phyloP scores from a whole-genome alignment of 2,329 filamentous ascomycete genomes.

The Cytospora piceicola region DNA sequence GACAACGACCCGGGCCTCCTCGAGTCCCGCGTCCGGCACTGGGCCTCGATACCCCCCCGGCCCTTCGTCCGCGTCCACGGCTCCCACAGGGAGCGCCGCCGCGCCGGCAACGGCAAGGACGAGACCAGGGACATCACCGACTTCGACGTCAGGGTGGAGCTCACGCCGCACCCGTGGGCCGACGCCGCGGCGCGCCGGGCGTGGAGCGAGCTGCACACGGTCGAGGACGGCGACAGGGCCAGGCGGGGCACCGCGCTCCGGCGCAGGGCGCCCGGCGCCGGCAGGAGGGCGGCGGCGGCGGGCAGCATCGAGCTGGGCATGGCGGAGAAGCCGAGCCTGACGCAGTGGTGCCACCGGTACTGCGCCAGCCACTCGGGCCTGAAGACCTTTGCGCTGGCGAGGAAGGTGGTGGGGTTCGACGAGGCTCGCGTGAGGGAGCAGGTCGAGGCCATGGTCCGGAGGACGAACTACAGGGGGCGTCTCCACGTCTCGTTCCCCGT shows the following conservation, averaged over 20 bases:
- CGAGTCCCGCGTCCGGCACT: slow-evolving; percentile 47
- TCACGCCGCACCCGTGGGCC: slow-evolving; percentile 61
- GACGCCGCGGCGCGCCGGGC: slow-evolving; percentile 46
- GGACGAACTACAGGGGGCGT: slow-evolving; percentile 69
- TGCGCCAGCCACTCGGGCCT: slow-evolving; percentile 61
- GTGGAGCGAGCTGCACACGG: slow-evolving; percentile 53
- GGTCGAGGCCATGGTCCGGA: slow-evolving; percentile 60
- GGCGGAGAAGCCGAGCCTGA: slow-evolving; percentile 45
- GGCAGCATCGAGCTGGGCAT: slow-evolving; percentile 46
- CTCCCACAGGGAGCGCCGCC: slow-evolving; percentile 51
- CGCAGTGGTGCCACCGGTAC: slow-evolving; percentile 71
- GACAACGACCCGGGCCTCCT: slow-evolving; percentile 50
- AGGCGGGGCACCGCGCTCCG: slow-evolving; percentile 67
- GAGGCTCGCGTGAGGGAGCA: slow-evolving; percentile 53
- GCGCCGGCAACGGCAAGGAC: slow-evolving; percentile 50
- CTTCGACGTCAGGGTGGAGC: slow-evolving; percentile 62
- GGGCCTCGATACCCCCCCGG: slow-evolving; percentile 55
- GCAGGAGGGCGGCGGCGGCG: slow-evolving; percentile 41
- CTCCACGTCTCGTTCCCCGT: slow-evolving; percentile 63
- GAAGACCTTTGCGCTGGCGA: slow-evolving; percentile 58
- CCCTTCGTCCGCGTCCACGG: slow-evolving; percentile 57
- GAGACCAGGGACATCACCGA: slow-evolving; percentile 55
- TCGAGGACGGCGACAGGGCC: slow-evolving; percentile 62
- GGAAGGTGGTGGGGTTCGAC: slow-evolving; percentile 64
- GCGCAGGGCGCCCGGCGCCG: slow-evolving; percentile 53